These are phyloP conservation scores for Leptographium galeiforme DNA, from an alignment of 2,329 filamentous ascomycete genomes.

Conservation along the genomic window DNA sequence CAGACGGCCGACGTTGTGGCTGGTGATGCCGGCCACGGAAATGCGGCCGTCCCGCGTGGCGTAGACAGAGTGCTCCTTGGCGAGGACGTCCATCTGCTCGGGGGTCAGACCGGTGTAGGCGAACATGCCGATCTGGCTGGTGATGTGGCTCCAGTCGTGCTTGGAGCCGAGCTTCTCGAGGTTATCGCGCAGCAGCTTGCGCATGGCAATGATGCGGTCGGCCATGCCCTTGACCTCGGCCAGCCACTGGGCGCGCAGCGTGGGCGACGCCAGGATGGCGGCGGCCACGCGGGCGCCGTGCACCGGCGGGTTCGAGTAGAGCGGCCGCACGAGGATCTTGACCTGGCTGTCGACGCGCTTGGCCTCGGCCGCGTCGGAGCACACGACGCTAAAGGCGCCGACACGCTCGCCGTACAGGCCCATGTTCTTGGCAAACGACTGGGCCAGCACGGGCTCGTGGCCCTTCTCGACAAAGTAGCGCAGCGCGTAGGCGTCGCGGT, in stretches of 20 bases:
- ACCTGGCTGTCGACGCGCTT: slow-evolving; percentile 93
- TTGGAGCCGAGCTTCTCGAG: slow-evolving; percentile 89
- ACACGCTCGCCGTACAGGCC: slow-evolving; percentile 98
- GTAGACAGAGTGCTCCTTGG: slow-evolving; percentile 95
- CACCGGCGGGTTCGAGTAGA: slow-evolving; percentile 97
- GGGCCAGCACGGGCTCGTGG: slow-evolving; percentile 74
- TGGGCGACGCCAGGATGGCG: slow-evolving; percentile 75
- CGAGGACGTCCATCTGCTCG: slow-evolving; percentile 81
- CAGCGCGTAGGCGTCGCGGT: slow-evolving; percentile 86
- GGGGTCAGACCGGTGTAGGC: slow-evolving; percentile 89
- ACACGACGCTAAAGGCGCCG: slow-evolving; percentile 89
- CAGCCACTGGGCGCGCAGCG: slow-evolving; percentile 87
- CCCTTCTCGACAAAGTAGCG: slow-evolving; percentile 88
- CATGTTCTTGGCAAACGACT: slow-evolving; percentile 99
- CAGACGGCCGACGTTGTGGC: slow-evolving; percentile 63
- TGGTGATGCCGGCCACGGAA: slow-evolving; percentile 73
- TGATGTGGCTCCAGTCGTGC: slow-evolving; percentile 99
- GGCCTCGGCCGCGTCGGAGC: slow-evolving; percentile 62
- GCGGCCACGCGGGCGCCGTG: slow-evolving; percentile 91
- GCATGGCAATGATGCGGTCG: slow-evolving; percentile 98
- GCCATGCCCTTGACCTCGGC: slow-evolving; percentile 97
- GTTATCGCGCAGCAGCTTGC: slow-evolving; percentile 83
- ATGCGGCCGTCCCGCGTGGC: slow-evolving; percentile 87
- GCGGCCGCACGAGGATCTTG: slow-evolving; percentile 91
- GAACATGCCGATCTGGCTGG: slow-evolving; percentile 98